Evolutionary conservation across 768 basidiomycete species (phyloP), one percentile per base, ranked within the genome.

Genomic region (Kwoniella sp.): DNA sequence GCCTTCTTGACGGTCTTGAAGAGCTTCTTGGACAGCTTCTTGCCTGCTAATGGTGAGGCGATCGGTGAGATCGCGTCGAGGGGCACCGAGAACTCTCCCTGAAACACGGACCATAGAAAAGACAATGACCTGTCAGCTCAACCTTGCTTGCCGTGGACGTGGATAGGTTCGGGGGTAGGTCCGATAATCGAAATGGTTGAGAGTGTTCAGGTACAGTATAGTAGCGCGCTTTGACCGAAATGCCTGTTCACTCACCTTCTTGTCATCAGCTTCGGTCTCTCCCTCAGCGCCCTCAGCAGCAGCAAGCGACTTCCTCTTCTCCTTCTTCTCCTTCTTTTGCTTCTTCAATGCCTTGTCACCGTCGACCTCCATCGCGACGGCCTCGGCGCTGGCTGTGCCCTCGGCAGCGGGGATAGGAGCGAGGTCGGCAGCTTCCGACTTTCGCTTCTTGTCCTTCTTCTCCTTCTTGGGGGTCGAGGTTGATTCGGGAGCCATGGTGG

Each of bases 1-100:
- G 96, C 93, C 83, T 90, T 92, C 84, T 93, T 96, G 71, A 97
- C 90, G 7, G 90, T 89, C 82, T 93, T 94, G 84, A 97, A 89
- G 34, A 98, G 83, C 82, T 93, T 97, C 83, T 96, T 98, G 47
- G 89, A 82, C 29, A 97, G 85, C 82, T 98, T 99, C 84, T 89
- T 91, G 80, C 89, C 88, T 23, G 96, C 96, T 38, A 99, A 84
- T 7, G 96, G 96, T 70, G 88, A 88, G 5, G 96, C 96, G 60
- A 99, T 87, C n/a, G 94, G 93, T 4, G 92, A 92, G 37, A 98
- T 85, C 69, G 93, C 91, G 70, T 90, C 91, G 0, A 88, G 67
- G 1, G 89, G 85, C 47, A 93, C 87, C 20, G 84, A 80, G 60
- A 89, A 69, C 31, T 66, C 72, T 61, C 61, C 61, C 57, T 62